Base-by-base conservation (phyloP, 192 early-diverging fungal genomes). In the Backusella australiensis region DNA sequence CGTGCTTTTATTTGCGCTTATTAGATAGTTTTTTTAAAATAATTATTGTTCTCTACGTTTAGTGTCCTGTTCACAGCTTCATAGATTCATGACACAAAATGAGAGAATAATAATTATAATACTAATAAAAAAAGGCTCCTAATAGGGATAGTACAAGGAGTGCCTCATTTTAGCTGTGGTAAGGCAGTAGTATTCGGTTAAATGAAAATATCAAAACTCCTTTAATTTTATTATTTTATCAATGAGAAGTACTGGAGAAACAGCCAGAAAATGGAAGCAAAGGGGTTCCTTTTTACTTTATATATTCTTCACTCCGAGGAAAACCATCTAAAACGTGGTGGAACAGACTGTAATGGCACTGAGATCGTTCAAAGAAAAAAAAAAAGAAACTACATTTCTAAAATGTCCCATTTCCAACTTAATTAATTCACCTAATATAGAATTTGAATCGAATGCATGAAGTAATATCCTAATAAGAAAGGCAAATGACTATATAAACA, bases 151-250 rank as follows among this genome's bases (percentile, higher is more conserved):
- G 56, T 49, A 53, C 19, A 53, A 26, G 56, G 56, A 63, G 56
- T 63, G 12, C 12, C 56, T 63, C 12, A 63, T 63, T 63, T 63
- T 32, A 63, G 56, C 23, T 29, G 26, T 63, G 56, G 23, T 63
- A 29, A 63, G 21, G 26, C 56, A 63, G 56, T 14, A 63, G 9
- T 11, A 63, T 63, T 63, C 56, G 56, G 56, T 63, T 63, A 63
- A 63, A 63, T 63, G 56, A 63, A 63, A 63, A 63, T 63, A 63
- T 63, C 56, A 63, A 63, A 63, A 63, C 56, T 63, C 56, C 56
- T 63, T 63, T 63, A 63, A 63, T 63, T 63, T 63, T 63, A 59
- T 59, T 26, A 63, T 63, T 63, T 63, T 63, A 63, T 63, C 23
- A 63, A 63, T 11, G 56, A 63, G 23, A 26, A 63, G 56, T 14